Evolutionary conservation across 208 protist species (phyloP).

Genomic region (Kentomonas sorsogonicus): DNA sequence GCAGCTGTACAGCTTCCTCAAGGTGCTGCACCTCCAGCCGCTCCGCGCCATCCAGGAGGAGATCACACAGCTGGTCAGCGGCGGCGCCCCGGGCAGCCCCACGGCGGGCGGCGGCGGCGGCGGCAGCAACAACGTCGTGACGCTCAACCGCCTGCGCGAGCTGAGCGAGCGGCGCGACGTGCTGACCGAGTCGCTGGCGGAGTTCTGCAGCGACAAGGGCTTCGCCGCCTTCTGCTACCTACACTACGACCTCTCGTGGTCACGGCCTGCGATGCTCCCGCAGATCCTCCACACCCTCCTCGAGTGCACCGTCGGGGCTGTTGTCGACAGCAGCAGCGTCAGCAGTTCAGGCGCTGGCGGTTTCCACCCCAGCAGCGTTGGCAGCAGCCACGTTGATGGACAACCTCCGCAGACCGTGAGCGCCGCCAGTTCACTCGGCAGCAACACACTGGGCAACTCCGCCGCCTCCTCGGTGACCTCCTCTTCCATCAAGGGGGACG

Average conservation of each 20-base stretch:
- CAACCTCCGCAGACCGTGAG: no score
- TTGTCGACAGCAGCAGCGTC: not conserved
- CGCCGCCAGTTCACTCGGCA: no score
- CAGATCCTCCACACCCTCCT: conserved; percentile 61
- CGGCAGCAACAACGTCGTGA: conserved; percentile 1
- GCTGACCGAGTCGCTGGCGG: conserved; percentile 80
- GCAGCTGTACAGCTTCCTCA: conserved; percentile 80
- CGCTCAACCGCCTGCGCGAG: conserved; percentile 27
- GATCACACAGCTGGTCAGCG: conserved; percentile 11
- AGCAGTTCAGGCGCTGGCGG: not conserved
- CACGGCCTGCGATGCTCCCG: conserved; percentile 55
- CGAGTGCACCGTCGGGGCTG: conserved; percentile 22
- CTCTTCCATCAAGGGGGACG: no score
- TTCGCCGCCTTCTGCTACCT: conserved; percentile 78
- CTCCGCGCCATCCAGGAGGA: conserved; percentile 52
- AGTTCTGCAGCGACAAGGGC: conserved; percentile 64
- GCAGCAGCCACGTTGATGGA: no score
- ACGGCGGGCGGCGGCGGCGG: not conserved
- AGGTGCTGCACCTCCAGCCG: conserved; percentile 72
- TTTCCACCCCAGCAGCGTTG: no score
- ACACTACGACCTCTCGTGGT: conserved; percentile 84
- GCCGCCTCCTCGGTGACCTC: no score
- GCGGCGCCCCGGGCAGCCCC: not conserved
- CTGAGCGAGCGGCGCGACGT: conserved; percentile 67
- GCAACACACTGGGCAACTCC: no score